Evolutionary conservation across 2,329 filamentous ascomycete species (phyloP), one percentile per base, ranked within the genome.

Genomic region (Fusarium continuum): DNA sequence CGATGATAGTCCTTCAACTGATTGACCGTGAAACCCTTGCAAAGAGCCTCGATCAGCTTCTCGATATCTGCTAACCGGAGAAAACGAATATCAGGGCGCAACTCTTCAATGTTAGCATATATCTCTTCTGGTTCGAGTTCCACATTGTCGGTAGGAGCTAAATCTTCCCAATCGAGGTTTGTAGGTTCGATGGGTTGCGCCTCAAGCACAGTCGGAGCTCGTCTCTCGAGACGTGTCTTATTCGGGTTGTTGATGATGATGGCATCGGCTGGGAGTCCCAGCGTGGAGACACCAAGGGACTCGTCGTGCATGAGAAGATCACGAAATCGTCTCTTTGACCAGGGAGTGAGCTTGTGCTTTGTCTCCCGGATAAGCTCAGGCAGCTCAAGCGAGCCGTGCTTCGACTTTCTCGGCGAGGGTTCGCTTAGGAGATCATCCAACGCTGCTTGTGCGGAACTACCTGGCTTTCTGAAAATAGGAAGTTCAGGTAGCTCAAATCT

Each of bases 1-100:
- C 55, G 64, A 19, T 81, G 66, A 55, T 87, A 87, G 3, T 69
- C 65, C 8, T 53, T 55, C 16, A 87, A 73, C 62, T 87, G 84
- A 0, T 65, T 29, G 1, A 54, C 68, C 0, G 82, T 81, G 67
- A 87, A 87, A 8, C 84, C 81, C 0, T 75, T 61, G 11, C 71
- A 40, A 6, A 86, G 73, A 4, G 67, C 60, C 1, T 73, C 55
- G 22, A 76, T 65, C 13, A 87, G 67, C 11, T 74, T 72, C 4
- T 75, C 69, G 48, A 84, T 85, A 7, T 82, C 76, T 0, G 69
- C 72, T 28, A 72, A 65, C 2, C 74, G 67, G 5, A 86, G 52
- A 8, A 76, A 65, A 2, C 57, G 75, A 20, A 75, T 75, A 6
- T 77, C 75, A 2, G 84, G 85, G 31, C 77, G 77, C 28, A 87